Percentiles rank a stretch among this genome's conserved stretches.
These are phyloP conservation scores for Fusarium palustre DNA, from an alignment of 2,329 filamentous ascomycete genomes.

Conservation along the genomic window DNA sequence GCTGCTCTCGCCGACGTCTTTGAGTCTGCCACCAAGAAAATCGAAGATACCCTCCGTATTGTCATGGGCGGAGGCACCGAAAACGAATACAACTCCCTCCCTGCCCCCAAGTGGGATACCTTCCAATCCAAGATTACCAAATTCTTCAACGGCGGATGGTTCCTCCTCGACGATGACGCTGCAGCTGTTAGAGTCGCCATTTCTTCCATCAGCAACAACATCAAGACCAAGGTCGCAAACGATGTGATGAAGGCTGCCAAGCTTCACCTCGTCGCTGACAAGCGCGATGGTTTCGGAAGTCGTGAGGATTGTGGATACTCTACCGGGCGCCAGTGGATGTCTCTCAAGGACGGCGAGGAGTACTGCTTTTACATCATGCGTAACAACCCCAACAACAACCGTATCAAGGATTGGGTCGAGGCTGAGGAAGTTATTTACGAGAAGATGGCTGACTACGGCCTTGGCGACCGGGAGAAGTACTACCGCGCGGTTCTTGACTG, in stretches of 20 bases:
- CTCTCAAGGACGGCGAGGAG: conserved; percentile 20
- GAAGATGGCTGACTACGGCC: conserved; percentile 30
- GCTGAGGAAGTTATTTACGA: conserved; percentile 19
- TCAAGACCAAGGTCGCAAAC: conserved; percentile 35
- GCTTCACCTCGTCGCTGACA: conserved; percentile 29
- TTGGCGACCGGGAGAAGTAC: conserved; percentile 26
- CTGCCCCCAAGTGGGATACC: conserved; percentile 23
- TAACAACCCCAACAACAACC: conserved; percentile 1
- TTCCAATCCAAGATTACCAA: conserved; percentile 30
- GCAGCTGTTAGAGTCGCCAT: conserved; percentile 24
- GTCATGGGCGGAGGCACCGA: conserved; percentile 14
- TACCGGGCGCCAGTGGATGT: conserved; percentile 29
- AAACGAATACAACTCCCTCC: conserved; percentile 19
- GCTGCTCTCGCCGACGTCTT: conserved; percentile 7
- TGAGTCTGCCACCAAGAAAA: background rate
- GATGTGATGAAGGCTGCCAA: conserved; percentile 29
- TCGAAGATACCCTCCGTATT: conserved; percentile 6
- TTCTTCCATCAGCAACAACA: conserved; percentile 24
- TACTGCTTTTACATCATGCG: conserved; percentile 38
- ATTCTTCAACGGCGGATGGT: conserved; percentile 34
- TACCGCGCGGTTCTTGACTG: conserved; percentile 14
- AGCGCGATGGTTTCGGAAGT: background rate
- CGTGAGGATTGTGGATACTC: conserved; percentile 22
- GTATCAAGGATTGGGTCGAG: conserved; percentile 14
- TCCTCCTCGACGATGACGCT: conserved; percentile 26